Evolutionary conservation across 148 eudicot species (phyloP).

Genomic region (Chenopodium quinoa): DNA sequence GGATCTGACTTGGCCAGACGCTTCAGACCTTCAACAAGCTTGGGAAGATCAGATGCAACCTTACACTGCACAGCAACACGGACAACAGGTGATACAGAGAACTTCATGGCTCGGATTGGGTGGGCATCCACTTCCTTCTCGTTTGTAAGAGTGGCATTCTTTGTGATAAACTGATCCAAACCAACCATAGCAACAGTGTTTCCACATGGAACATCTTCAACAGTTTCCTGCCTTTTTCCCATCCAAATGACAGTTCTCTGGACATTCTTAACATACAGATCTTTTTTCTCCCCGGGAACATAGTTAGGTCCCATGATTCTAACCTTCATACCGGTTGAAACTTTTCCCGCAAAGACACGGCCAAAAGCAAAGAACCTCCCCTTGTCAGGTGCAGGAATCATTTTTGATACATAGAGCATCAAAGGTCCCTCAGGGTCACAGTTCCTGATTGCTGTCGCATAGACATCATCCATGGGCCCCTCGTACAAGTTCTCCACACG

Average conservation of each 20-base stretch:
- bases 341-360: slow-evolving; percentile 62
- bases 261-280: slow-evolving; percentile 22
- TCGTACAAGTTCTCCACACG: slow-evolving; percentile 52
- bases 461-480: slow-evolving; percentile 46
- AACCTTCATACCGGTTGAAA: slow-evolving; percentile 28
- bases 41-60: slow-evolving; percentile 22
- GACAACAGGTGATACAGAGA: slow-evolving; percentile 20
- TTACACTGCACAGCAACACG: slow-evolving; percentile 24
- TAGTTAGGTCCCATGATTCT: slow-evolving; percentile 25
- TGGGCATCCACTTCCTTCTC: slow-evolving; percentile 20
- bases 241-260: slow-evolving; percentile 24
- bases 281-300: slow-evolving; percentile 23
- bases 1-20: slow-evolving; percentile 21
- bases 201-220: slow-evolving; percentile 24
- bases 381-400: slow-evolving; percentile 74
- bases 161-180: slow-evolving; percentile 20
- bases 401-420: slow-evolving; percentile 36
- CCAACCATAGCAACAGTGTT: slow-evolving; percentile 23
- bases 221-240: slow-evolving; percentile 22
- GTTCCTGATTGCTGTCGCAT: slow-evolving; percentile 29
- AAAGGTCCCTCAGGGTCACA: slow-evolving; percentile 30
- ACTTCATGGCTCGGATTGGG: slow-evolving; percentile 23
- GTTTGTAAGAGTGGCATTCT: slow-evolving; percentile 19
- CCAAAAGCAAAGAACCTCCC: slow-evolving; percentile 77
- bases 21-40: slow-evolving; percentile 22